phyloP scores from a whole-genome alignment of 805 yeast species.

The Candida xyloterini region DNA sequence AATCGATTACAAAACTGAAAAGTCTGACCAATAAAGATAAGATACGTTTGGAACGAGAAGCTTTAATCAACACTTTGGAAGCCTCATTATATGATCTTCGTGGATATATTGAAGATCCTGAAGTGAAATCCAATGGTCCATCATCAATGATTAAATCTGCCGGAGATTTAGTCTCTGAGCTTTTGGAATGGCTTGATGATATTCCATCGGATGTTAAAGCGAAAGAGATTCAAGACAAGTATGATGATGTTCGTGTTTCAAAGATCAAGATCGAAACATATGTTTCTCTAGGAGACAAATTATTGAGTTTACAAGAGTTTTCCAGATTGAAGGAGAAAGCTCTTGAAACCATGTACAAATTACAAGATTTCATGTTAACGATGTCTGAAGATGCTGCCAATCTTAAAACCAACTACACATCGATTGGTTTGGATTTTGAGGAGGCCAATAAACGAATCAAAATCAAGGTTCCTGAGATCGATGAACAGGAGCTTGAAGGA shows the following conservation, averaged over 20 bases:
- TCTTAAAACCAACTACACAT: constrained; percentile 42
- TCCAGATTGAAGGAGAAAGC: constrained; percentile 42
- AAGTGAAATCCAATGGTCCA: constrained; percentile 41
- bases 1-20: constrained; percentile 46
- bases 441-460: constrained; percentile 48
- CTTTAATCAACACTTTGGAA: constrained; percentile 67
- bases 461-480: constrained; percentile 25
- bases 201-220: constrained; percentile 53
- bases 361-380: constrained; percentile 43
- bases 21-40: constrained; percentile 54
- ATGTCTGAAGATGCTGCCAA: constrained; percentile 45
- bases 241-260: constrained; percentile 29
- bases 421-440: constrained; percentile 48
- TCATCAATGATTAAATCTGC: constrained; percentile 37
- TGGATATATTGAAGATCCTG: constrained; percentile 54
- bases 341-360: constrained; percentile 35
- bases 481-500: constrained; percentile 29
- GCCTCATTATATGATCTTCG: constrained; percentile 69
- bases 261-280: constrained; percentile 36
- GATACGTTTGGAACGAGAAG: constrained; percentile 52
- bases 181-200: constrained; percentile 76
- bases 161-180: constrained; percentile 40
- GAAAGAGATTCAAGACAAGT: constrained; percentile 37
- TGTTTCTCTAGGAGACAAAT: constrained; percentile 42
- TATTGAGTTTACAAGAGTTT: constrained; percentile 47